Evolutionary conservation across 192 early-diverging fungal genomes (phyloP), one percentile per base, ranked within the genome.

Genomic region (Coemansia biformis): DNA sequence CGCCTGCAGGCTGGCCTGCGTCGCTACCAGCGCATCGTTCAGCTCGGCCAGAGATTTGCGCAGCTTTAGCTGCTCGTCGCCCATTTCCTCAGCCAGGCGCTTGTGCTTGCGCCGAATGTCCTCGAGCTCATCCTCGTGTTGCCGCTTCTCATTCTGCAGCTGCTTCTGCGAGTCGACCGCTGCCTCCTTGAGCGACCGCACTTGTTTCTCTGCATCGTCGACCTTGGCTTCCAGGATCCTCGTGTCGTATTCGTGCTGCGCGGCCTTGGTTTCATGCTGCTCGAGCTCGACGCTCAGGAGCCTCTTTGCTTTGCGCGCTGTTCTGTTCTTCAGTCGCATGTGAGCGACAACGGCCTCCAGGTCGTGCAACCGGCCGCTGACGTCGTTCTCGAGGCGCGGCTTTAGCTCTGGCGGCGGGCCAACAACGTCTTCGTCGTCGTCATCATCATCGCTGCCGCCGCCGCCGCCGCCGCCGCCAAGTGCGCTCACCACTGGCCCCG

Each of bases 331-430:
- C 21, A 77, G 59, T 22, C 72, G 68, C 57, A 88, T 73, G 28
- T 73, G 65, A 15, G 30, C 24, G 12, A 54, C 53, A 29, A 60
- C 51, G 8, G 40, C 50, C 55, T 92, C 87, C 68, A 90, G 77
- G 64, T 92, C 90, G 47, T 83, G 70, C 5, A 92, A 64, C n/a
- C 88, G 78, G 2, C 90, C 90, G 49, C 87, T 51, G 19, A 58
- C 36, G 29, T 73, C 70, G 40, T 31, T 56, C n/a, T 54, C 60
- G 0, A 51, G 23, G 18, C 67, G 67, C 17, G 38, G 38, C 44
- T 53, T 42, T 14, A 63, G 23, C 12, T 31, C 48, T 4, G 67
- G 67, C 19, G 51, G 60, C 11, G 67, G 67, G 0, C 67, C 67
- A 13, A 71, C 38, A 12, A 37, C 51, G 3, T 51, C 52, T 3